Conservation (phyloP, 2,329 filamentous ascomycete species). For the Penicillium expansum region DNA sequence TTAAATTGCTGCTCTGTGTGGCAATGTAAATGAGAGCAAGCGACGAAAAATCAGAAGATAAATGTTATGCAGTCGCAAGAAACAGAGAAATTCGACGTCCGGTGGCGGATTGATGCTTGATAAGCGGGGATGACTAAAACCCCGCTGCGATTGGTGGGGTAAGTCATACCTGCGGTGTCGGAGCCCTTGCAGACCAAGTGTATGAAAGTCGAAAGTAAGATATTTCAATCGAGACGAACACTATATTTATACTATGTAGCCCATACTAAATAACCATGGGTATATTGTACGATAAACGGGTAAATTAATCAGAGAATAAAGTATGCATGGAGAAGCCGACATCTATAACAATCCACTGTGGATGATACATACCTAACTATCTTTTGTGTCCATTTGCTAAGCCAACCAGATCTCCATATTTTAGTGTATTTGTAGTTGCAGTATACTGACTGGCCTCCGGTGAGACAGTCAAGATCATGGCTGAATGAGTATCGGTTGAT, state of each 20-base stretch:
- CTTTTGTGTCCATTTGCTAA: neutral
- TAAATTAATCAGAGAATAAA: neutral
- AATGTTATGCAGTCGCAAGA: neutral
- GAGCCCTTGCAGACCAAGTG: slow-evolving; percentile 41
- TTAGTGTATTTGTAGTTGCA: slow-evolving; percentile 46
- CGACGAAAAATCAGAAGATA: neutral
- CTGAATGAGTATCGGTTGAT: slow-evolving; percentile 27
- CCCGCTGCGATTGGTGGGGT: slow-evolving; percentile 6
- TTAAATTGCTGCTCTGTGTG: neutral
- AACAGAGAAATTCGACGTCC: slow-evolving; percentile 9
- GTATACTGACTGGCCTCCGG: slow-evolving; percentile 37
- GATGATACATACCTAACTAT: neutral
- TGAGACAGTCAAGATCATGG: slow-evolving; percentile 44
- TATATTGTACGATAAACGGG: neutral
- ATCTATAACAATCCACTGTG: neutral
- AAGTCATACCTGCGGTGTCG: slow-evolving; percentile 5
- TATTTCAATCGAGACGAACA: neutral
- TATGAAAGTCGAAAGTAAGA: neutral
- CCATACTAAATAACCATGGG: neutral
- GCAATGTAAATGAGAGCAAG: neutral
- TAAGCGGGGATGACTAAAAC: slow-evolving; percentile 11
- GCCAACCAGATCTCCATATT: slow-evolving; percentile 46
- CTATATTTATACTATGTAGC: neutral
- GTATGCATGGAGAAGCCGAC: neutral
- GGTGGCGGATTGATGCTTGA: slow-evolving; percentile 22